Evolutionary conservation across 441 rosid species (phyloP).

Genomic region (Gossypium lobatum): DNA sequence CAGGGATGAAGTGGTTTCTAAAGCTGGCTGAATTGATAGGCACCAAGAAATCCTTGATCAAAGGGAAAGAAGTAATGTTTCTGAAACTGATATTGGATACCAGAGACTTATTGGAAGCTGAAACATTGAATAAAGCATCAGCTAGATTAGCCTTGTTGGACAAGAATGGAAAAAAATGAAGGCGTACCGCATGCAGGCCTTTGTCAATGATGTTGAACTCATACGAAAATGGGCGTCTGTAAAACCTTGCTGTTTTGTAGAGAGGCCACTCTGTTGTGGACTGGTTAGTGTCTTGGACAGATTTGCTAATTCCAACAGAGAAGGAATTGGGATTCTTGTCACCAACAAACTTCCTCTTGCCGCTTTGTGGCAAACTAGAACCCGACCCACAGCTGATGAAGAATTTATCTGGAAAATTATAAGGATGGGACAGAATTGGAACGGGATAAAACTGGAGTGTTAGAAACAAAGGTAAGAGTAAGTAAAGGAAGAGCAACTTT

Average conservation of each 20-base stretch:
- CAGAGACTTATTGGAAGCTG: slow-evolving; percentile 26
- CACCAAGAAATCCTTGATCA: slow-evolving; percentile 25
- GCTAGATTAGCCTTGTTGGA: slow-evolving; percentile 14
- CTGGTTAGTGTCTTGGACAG: slow-evolving; percentile 11
- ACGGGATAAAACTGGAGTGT: slow-evolving; percentile 3
- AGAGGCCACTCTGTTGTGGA: slow-evolving; percentile 15
- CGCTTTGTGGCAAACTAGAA: background rate
- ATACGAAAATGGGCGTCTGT: slow-evolving; percentile 21
- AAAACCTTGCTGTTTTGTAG: slow-evolving; percentile 48
- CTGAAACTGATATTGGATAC: slow-evolving; percentile 25
- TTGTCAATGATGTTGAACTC: slow-evolving; percentile 23
- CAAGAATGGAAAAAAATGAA: slow-evolving; percentile 40
- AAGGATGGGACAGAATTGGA: slow-evolving; percentile 9
- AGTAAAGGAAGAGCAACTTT: background rate
- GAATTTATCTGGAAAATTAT: slow-evolving; percentile 25
- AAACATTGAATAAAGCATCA: slow-evolving; percentile 38
- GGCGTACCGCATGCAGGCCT: slow-evolving; percentile 38
- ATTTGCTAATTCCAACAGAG: slow-evolving; percentile 11
- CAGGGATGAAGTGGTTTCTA: slow-evolving; percentile 16
- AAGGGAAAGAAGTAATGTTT: slow-evolving; percentile 4
- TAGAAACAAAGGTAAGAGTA: slow-evolving; percentile 14
- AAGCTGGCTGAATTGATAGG: slow-evolving; percentile 20
- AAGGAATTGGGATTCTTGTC: slow-evolving; percentile 28
- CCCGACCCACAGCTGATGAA: slow-evolving; percentile 49
- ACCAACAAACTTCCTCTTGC: slow-evolving; percentile 25